A percentile compares a stretch with the other conserved stretches of the same genome.
Conservation (phyloP, 2,329 filamentous ascomycete genomes). For the Xylaria sp. region DNA sequence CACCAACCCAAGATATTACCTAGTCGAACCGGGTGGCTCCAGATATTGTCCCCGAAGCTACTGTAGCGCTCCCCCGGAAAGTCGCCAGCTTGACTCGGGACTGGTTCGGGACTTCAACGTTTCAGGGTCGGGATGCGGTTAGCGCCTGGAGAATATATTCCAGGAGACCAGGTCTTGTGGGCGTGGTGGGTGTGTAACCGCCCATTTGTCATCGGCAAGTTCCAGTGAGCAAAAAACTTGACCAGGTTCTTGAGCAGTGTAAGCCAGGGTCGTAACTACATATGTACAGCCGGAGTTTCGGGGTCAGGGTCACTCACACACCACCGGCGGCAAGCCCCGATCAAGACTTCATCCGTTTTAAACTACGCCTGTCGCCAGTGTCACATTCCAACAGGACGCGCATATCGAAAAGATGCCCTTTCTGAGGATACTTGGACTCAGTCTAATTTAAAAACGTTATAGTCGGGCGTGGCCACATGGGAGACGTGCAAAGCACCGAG, state of each 20-base stretch:
- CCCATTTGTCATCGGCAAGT: conserved; percentile 34
- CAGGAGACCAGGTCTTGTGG: conserved; percentile 12
- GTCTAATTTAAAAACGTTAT: conserved; percentile 24
- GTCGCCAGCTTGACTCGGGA: conserved; percentile 18
- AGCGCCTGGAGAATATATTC: conserved; percentile 14
- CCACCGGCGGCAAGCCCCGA: conserved; percentile 33
- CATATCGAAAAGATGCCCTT: conserved; percentile 16
- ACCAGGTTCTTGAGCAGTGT: conserved; percentile 3
- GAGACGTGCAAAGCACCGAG: conserved; percentile 13
- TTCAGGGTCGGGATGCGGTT: conserved; percentile 27
- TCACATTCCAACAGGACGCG: conserved; percentile 20
- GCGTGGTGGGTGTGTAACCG: not conserved
- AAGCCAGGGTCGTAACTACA: conserved; percentile 16
- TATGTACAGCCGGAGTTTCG: conserved; percentile 25
- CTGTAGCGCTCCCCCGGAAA: conserved; percentile 14
- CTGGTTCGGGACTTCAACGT: conserved; percentile 21
- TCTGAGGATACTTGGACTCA: not conserved
- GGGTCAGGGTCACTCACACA: conserved; percentile 22
- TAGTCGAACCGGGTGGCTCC: conserved; percentile 10
- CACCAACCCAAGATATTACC: not conserved
- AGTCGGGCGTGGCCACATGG: conserved; percentile 17
- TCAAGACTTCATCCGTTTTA: conserved; percentile 23
- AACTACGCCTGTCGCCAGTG: conserved; percentile 26
- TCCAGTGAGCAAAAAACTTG: conserved; percentile 11
- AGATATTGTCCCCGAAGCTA: conserved; percentile 5